Percentiles rank a stretch among this genome's conserved stretches.
These are phyloP conservation scores for Vanrija humicola DNA, from an alignment of 1,284 basidiomycete genomes.

Conservation along the genomic window DNA sequence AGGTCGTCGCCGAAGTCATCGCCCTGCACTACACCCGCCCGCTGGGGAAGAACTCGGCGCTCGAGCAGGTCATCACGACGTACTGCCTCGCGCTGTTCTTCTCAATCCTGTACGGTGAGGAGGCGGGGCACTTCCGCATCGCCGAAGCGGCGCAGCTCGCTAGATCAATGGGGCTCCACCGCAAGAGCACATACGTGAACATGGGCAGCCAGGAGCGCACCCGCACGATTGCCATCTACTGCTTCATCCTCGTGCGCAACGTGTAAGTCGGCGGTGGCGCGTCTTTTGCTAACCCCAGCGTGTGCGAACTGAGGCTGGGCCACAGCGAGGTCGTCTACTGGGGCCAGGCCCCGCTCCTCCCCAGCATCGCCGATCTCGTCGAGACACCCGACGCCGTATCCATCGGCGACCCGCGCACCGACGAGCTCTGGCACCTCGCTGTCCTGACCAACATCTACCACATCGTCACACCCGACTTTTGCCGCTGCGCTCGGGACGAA, in stretches of 20 bases:
- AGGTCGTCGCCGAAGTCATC: not conserved
- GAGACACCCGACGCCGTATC: not conserved
- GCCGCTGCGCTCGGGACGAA: slow-evolving; percentile 2
- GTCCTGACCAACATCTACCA: slow-evolving; percentile 1
- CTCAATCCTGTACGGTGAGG: not conserved
- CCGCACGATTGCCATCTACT: not conserved
- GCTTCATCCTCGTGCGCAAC: not conserved
- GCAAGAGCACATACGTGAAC: not conserved
- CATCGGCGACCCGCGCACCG: not conserved
- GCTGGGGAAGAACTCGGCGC: not conserved
- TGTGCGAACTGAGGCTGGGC: slow-evolving; percentile 2
- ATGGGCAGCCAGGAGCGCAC: not conserved
- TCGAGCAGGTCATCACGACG: slow-evolving; percentile 9
- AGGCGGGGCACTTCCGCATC: slow-evolving; percentile 5
- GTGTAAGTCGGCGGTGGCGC: not conserved
- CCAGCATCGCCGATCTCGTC: not conserved
- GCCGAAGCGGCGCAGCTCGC: slow-evolving; percentile 8
- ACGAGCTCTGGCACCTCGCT: not conserved
- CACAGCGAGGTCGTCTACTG: slow-evolving; percentile 3
- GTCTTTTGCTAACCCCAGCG: not conserved
- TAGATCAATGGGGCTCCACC: not conserved
- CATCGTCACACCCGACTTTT: slow-evolving; percentile 3
- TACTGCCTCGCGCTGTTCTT: slow-evolving; percentile 5
- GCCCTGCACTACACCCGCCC: slow-evolving; percentile 1
- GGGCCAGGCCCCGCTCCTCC: not conserved